Evolutionary conservation across 2,329 filamentous ascomycete species (phyloP), one percentile per base, ranked within the genome.

Genomic region (Trichothecium sympodiale): DNA sequence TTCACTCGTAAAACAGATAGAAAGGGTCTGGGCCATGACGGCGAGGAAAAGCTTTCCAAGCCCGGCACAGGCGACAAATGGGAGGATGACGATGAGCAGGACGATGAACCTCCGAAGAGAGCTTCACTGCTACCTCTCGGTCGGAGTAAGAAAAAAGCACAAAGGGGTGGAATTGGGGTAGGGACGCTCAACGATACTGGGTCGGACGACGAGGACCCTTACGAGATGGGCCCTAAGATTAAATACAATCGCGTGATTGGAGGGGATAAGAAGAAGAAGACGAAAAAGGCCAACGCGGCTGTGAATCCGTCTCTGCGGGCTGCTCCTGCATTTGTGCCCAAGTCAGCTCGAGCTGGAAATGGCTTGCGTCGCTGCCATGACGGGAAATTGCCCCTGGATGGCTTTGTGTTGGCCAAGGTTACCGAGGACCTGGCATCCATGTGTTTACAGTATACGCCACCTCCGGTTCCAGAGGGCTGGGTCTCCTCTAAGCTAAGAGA

Each of bases 181-280:
- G 89, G 89, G 0, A 69, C 95, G 2, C 60, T 96, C 31, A 95
- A 96, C 48, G 89, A 95, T 46, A 91, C 80, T 15, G 88, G 87
- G 9, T 95, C 89, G 4, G 91, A 96, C 46, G 88, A 95, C 31
- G 91, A 96, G 48, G 88, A 95, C 49, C 83, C 86, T 0, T 96
- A 94, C 52, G 83, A 89, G 39, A 80, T 96, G 36, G 89, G 89
- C 0, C 91, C 91, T 0, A 81, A 78, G 45, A 93, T 95, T 53
- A 85, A 80, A 10, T 94, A 94, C 57, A 94, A 84, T 47, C 75
- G 79, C 29, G 70, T 80, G 5, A 75, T 95, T 40, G 87, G 85
- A 14, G 82, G 80, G 0, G 81, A 88, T 43, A 94, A 84, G 56
- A 82, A 80, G 54, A 88, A 85, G 53, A 83, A 84, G 53, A 82